A percentile compares a stretch with the other conserved stretches of the same genome.
phyloP scores from a whole-genome alignment of 2,329 filamentous ascomycete species.

The Cercospora zeina region DNA sequence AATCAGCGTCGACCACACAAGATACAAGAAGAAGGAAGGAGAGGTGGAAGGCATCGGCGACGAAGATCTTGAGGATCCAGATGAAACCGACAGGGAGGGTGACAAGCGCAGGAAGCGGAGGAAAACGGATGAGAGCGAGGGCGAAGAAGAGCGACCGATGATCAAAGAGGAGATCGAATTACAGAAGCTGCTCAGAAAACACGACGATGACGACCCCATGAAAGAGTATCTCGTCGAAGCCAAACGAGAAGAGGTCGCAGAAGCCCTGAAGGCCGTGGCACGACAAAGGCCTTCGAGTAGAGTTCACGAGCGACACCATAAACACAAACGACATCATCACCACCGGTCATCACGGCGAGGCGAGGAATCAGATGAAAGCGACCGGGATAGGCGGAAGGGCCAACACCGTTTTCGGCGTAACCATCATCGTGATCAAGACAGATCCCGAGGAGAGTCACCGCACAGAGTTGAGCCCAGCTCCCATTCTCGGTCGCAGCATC shows the following conservation, averaged over 20 bases:
- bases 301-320: constrained; percentile 37
- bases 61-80: constrained; percentile 59
- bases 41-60: constrained; percentile 42
- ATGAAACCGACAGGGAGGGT: constrained; percentile 42
- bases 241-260: constrained; percentile 84
- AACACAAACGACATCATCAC: constrained; percentile 50
- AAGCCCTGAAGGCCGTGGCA: constrained; percentile 61
- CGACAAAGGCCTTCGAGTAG: constrained; percentile 45
- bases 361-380: constrained; percentile 25
- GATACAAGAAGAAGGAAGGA: constrained; percentile 86
- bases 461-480: not conserved
- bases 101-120: constrained; percentile 50
- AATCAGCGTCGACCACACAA: constrained; percentile 85
- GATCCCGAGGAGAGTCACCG: not conserved
- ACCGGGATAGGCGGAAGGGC: not conserved
- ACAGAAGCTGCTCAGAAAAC: constrained; percentile 67
- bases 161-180: constrained; percentile 82
- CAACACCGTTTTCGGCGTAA: constrained; percentile 12
- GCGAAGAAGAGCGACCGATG: constrained; percentile 58
- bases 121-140: constrained; percentile 30
- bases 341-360: constrained; percentile 23
- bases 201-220: constrained; percentile 95
- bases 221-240: constrained; percentile 85
- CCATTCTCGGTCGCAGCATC: not conserved
- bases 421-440: not conserved